Evolutionary conservation across 2,329 filamentous ascomycete genomes (phyloP).

Genomic region (Alternaria rosae): DNA sequence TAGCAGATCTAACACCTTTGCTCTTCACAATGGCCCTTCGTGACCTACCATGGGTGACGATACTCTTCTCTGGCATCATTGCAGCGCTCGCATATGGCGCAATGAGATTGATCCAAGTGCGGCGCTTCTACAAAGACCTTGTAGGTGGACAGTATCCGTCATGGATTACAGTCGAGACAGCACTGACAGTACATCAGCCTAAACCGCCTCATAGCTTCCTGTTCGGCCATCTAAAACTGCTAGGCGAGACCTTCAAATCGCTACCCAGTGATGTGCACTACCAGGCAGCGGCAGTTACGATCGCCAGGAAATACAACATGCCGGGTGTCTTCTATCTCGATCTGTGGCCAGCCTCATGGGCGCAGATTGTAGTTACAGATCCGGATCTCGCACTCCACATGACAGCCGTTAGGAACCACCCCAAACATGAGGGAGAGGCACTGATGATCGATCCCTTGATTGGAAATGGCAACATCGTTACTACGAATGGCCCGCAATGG

Average conservation of each 20-base stretch:
- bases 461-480: slow-evolving; percentile 39
- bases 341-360: slow-evolving; percentile 51
- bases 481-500: slow-evolving; percentile 43
- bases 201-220: slow-evolving; percentile 53
- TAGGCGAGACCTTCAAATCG: slow-evolving; percentile 44
- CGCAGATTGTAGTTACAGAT: slow-evolving; percentile 46
- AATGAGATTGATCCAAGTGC: slow-evolving; percentile 28
- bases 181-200: slow-evolving; percentile 32
- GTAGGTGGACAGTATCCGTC: slow-evolving; percentile 13
- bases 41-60: slow-evolving; percentile 21
- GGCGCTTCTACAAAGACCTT: slow-evolving; percentile 33
- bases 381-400: slow-evolving; percentile 51
- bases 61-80: slow-evolving; percentile 16
- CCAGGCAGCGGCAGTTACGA: slow-evolving; percentile 44
- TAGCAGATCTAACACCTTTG: not conserved
- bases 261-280: slow-evolving; percentile 48
- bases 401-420: slow-evolving; percentile 43
- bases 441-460: slow-evolving; percentile 34
- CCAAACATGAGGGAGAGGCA: slow-evolving; percentile 38
- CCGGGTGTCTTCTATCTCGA: slow-evolving; percentile 55
- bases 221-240: slow-evolving; percentile 52
- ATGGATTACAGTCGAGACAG: not conserved
- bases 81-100: slow-evolving; percentile 28
- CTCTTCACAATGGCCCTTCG: slow-evolving; percentile 7
- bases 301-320: slow-evolving; percentile 48